Evolutionary conservation across 176 grass and related monocot species (phyloP), one percentile per base, ranked within the genome.

Genomic region (Aegilops longissima): DNA sequence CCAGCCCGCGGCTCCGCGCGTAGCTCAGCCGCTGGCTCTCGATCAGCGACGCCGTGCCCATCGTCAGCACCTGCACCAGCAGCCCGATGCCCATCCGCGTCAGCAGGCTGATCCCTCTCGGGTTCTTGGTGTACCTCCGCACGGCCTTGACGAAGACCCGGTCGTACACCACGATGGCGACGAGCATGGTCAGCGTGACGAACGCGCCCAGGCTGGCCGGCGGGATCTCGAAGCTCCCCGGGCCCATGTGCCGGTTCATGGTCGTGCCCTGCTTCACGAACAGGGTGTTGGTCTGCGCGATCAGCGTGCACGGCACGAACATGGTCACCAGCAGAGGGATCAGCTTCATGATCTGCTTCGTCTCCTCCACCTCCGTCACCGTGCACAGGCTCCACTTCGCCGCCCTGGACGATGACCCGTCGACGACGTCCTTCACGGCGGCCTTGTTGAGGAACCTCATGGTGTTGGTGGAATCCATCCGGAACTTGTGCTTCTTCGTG

Each of bases 231-330:
- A 94, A 91, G 56, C 7, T 52, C 0, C 61, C 54, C 0, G 65
- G 39, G 20, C 92, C 89, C 5, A 94, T 72, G 61, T 80, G 85
- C 20, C 89, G 81, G 52, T 92, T 12, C 52, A 94, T 73, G 10
- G 81, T 92, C 2, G 44, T 82, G n/a, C 92, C 92, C 83, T 94
- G 92, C 87, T 94, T 94, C 49, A 94, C 83, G 76, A 94, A 94
- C 5, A 94, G 87, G 18, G 89, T 94, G 80, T 91, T 91, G 8
- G 86, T 82, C 83, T 94, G 92, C 7, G 87, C 89, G 72, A 87
- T 76, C 23, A 91, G 83, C 18, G 92, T 91, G 69, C 84, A 81
- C 2, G 92, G 92, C 4, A 94, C 23, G 73, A 94, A 71, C 73
- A 74, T 94, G 8, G 89, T 80, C n/a, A 89, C 18, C 17, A 90